Conservation (phyloP, 2,329 filamentous ascomycete genomes). For the Endocalyx cinctus region DNA sequence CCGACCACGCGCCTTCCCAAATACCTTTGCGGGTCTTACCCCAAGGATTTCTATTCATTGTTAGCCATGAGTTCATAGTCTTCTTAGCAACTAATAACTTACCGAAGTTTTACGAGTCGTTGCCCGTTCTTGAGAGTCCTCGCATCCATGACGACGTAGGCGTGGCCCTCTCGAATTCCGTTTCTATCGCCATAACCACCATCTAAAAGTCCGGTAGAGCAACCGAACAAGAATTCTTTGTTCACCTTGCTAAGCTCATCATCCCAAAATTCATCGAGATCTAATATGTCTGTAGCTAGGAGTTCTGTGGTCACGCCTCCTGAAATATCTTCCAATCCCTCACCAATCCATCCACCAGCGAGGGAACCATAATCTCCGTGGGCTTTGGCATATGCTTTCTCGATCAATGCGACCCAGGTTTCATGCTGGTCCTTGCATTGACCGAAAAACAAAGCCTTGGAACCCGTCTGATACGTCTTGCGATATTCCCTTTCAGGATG, state of each 20-base stretch:
- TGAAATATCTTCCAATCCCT: conserved; percentile 55
- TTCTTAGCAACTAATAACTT: conserved; percentile 5
- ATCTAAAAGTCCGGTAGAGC: conserved; percentile 59
- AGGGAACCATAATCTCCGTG: conserved; percentile 74
- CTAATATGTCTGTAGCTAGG: conserved; percentile 65
- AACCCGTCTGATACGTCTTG: conserved; percentile 68
- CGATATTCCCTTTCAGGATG: conserved; percentile 69
- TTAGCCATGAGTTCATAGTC: conserved; percentile 7
- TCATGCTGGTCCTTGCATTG: conserved; percentile 72
- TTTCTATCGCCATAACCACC: conserved; percentile 57
- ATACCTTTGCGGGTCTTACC: conserved; percentile 52
- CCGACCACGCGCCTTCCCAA: conserved; percentile 57
- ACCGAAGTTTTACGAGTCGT: conserved; percentile 52
- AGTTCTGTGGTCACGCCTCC: conserved; percentile 68
- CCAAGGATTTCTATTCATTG: conserved; percentile 48
- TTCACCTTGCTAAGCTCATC: conserved; percentile 78
- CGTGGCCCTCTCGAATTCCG: conserved; percentile 55
- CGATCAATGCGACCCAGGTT: conserved; percentile 75
- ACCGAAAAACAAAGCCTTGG: conserved; percentile 72
- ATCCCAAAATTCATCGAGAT: conserved; percentile 78
- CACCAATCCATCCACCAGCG: conserved; percentile 65
- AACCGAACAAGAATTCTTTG: conserved; percentile 73
- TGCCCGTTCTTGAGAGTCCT: conserved; percentile 47
- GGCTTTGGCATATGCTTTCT: conserved; percentile 81
- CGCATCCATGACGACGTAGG: conserved; percentile 58